Percentiles rank a stretch among this genome's conserved stretches.
Conservation (phyloP, 2,329 filamentous ascomycete genomes). For the Catunica adiposa region DNA sequence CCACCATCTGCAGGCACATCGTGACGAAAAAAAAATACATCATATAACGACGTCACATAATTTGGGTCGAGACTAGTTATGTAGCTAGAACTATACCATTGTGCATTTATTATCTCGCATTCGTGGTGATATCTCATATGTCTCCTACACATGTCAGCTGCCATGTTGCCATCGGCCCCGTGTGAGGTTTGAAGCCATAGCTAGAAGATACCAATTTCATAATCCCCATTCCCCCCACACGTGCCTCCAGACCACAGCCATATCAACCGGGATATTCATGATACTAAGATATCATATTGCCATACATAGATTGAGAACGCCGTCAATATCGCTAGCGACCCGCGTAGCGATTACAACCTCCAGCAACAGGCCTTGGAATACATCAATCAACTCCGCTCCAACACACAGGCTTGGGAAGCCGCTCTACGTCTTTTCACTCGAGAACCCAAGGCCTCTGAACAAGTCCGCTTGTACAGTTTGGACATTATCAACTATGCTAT, state of each 20-base stretch:
- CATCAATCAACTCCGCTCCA: conserved; percentile 58
- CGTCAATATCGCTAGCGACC: conserved; percentile 85
- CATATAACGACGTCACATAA: not conserved
- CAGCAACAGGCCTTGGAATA: conserved; percentile 74
- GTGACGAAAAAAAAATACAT: not conserved
- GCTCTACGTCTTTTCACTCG: conserved; percentile 76
- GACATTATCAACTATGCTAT: conserved; percentile 89
- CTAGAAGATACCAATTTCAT: not conserved
- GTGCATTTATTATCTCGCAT: not conserved
- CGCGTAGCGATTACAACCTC: conserved; percentile 54
- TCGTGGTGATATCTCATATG: too few relatives aligned
- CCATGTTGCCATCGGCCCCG: too few relatives aligned
- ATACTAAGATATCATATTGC: not conserved
- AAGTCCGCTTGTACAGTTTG: conserved; percentile 75
- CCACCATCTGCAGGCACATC: not conserved
- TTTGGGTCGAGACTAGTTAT: not conserved
- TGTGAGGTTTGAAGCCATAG: too few relatives aligned
- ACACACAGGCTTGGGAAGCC: conserved; percentile 78
- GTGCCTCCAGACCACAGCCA: not conserved
- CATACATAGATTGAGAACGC: conserved; percentile 66
- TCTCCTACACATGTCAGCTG: too few relatives aligned
- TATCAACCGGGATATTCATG: not conserved
- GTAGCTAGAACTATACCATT: conserved; percentile 1
- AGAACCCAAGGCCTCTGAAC: conserved; percentile 57
- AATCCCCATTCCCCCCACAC: not conserved